These are phyloP conservation scores for Centella asiatica DNA, from an alignment of 129 eudicot genomes.

Conservation along the genomic window DNA sequence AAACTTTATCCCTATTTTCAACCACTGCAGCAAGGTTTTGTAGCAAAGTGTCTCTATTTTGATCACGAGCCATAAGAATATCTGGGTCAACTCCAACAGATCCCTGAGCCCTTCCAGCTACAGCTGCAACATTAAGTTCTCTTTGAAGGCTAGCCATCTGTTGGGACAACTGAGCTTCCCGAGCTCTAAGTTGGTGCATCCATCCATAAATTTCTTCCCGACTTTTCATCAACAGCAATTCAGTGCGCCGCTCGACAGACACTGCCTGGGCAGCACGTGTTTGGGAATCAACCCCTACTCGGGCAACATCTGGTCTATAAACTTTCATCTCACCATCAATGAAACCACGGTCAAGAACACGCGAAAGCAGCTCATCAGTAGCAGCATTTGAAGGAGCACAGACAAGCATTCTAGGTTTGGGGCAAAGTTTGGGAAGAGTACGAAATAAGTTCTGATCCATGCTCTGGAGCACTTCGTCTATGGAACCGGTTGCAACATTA, in stretches of 20 bases:
- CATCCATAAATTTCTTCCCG: slow-evolving; percentile 75
- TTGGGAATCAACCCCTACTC: slow-evolving; percentile 96
- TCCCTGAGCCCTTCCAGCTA: slow-evolving; percentile 78
- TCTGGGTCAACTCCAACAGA: slow-evolving; percentile 98
- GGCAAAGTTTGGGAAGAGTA: slow-evolving; percentile 90
- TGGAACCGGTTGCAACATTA: slow-evolving; percentile 61
- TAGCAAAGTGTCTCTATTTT: slow-evolving; percentile 69
- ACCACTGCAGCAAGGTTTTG: slow-evolving; percentile 94
- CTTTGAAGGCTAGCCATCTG: slow-evolving; percentile 69
- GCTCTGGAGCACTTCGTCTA: slow-evolving; percentile 87
- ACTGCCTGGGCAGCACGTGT: slow-evolving; percentile 98
- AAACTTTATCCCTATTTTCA: slow-evolving; percentile 69
- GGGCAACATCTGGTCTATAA: slow-evolving; percentile 95
- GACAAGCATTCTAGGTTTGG: slow-evolving; percentile 95
- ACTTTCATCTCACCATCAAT: slow-evolving; percentile 98
- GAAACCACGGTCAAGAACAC: slow-evolving; percentile 98
- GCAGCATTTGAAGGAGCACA: slow-evolving; percentile 99
- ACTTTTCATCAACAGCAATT: slow-evolving; percentile 56
- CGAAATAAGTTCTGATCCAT: slow-evolving; percentile 94
- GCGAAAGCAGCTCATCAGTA: slow-evolving; percentile 87
- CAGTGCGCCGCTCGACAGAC: slow-evolving; percentile 94
- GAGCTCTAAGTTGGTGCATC: slow-evolving; percentile 63
- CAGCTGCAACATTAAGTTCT: slow-evolving; percentile 69
- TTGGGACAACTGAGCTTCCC: slow-evolving; percentile 74
- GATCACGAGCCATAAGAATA: slow-evolving; percentile 85